Percentiles rank a stretch among this genome's conserved stretches.
These are phyloP conservation scores for Hanseniaspora lindneri DNA, from an alignment of 805 yeast genomes.

Conservation along the genomic window DNA sequence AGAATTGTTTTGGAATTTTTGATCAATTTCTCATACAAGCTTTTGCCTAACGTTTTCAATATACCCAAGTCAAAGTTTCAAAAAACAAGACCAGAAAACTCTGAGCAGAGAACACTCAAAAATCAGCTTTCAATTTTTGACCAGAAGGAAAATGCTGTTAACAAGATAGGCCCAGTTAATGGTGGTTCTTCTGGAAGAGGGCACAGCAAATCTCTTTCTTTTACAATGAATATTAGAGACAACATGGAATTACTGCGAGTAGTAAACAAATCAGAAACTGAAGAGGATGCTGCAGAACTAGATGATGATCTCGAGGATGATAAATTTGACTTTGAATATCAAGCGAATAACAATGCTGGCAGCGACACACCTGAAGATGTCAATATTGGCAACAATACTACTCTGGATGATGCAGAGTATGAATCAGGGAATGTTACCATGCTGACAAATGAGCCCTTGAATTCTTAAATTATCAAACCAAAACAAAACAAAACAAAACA, in stretches of 20 bases:
- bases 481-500: neutral
- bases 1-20: conserved; percentile 79
- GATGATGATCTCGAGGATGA: neutral
- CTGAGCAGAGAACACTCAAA: too few relatives aligned
- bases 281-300: conserved; percentile 17
- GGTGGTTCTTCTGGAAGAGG: too few relatives aligned
- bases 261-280: conserved; percentile 15
- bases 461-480: neutral
- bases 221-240: conserved; percentile 11
- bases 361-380: neutral
- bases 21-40: conserved; percentile 70
- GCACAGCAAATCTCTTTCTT: conserved; percentile 15
- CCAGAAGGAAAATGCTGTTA: too few relatives aligned
- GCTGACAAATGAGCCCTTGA: neutral
- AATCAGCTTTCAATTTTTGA: too few relatives aligned
- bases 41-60: conserved; percentile 46
- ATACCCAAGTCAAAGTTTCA: conserved; percentile 14
- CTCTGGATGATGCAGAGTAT: conserved; percentile 1
- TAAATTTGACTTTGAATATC: conserved; percentile 15
- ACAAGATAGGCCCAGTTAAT: too few relatives aligned
- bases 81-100: neutral
- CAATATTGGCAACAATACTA: conserved; percentile 5
- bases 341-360: neutral
- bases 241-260: conserved; percentile 14
- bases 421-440: neutral